These are phyloP conservation scores for Eucalyptus melliodora DNA, from an alignment of 345 rosid species.

Conservation along the genomic window DNA sequence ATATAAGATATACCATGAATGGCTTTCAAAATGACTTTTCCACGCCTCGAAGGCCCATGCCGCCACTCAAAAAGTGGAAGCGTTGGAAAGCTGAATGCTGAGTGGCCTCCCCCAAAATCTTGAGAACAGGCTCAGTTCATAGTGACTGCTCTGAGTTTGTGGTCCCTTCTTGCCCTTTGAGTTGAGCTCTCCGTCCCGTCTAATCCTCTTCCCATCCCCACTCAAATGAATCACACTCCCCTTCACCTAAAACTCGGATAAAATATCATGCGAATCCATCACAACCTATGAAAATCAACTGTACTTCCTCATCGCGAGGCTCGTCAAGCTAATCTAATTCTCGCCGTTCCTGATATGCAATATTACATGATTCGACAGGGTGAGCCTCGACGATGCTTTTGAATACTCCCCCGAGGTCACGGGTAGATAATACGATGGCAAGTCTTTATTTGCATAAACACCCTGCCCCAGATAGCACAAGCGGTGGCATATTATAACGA, in stretches of 20 bases:
- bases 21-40: background rate
- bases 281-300: background rate
- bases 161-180: background rate
- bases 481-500: background rate
- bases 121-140: background rate
- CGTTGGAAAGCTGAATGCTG: background rate
- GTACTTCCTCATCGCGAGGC: background rate
- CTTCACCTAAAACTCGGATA: background rate
- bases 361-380: background rate
- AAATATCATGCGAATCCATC: background rate
- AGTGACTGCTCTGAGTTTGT: background rate
- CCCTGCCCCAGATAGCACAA: background rate
- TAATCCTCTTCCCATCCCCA: background rate
- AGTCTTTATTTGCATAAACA: background rate
- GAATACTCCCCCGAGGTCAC: background rate
- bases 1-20: fast-evolving
- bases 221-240: background rate
- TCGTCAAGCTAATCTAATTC: background rate
- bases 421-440: background rate
- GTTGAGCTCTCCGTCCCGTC: background rate
- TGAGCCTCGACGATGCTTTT: background rate
- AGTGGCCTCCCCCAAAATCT: background rate
- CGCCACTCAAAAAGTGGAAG: background rate
- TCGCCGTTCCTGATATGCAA: background rate
- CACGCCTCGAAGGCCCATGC: background rate